Base-by-base conservation (phyloP, 352 stramenopile species). In the Pythium dissimile region DNA sequence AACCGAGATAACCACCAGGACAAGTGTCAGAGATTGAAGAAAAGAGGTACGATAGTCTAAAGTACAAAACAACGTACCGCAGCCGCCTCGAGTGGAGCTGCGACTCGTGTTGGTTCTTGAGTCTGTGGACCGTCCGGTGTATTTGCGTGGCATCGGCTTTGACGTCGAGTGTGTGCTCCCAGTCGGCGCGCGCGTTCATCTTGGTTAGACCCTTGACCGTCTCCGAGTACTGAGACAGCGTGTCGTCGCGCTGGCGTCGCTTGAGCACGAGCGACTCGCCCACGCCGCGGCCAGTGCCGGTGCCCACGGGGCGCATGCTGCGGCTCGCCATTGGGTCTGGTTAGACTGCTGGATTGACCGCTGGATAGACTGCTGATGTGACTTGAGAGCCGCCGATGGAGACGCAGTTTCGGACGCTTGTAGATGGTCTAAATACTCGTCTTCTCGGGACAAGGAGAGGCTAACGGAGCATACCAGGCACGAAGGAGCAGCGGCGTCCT, bases 51-150 rank as follows among this genome's bases (percentile, higher is more conserved):
- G 55, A 20, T 15, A 34, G 41, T 49, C 3, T n/a, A 42, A 11
- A 13, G 5, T 11, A 28, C 7, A n/a, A 21, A 16, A 23, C 35
- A 45, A 35, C 53, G 11, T 49, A 87, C 80, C 68, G 49, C 20
- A 89, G 66, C 2, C 73, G 72, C 7, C 80, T 62, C 11, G 72
- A 86, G 43, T 89, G 80, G 15, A 92, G 64, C 28, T 89, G 62
- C 20, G 80, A 89, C 61, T 92, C 82, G 35, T 87, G 69, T 54
- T 92, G 80, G 43, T 90, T 89, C 60, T 84, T 85, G 23, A 92
- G 61, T n/a, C 64, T 71, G 8, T 45, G 30, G 13, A 83, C 59
- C 21, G 71, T 66, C 23, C 69, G 67, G 32, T 82, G 67, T 16
- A 88, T 62, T 21, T 87, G 64, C 16, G 68, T 72, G 20, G n/a